Evolutionary conservation across 176 grass and related monocot genomes (phyloP).

Genomic region (Triticum dicoccoides): DNA sequence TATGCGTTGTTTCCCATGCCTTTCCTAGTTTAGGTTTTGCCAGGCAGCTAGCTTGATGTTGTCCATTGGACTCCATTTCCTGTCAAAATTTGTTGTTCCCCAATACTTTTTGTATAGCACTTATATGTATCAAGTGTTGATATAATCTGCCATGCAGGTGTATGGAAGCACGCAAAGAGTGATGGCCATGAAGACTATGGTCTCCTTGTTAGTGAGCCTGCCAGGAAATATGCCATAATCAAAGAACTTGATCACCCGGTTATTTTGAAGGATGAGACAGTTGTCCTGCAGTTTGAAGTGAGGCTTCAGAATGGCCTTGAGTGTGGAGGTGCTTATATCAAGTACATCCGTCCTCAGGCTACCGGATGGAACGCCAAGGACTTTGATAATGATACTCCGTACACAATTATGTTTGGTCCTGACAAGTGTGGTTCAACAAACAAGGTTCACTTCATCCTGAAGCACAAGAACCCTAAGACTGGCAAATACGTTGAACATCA

Average conservation of each 20-base stretch:
- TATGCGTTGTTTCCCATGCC: neutral
- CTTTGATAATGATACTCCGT: slow-evolving; percentile 93
- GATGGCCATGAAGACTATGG: slow-evolving; percentile 95
- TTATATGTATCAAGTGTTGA: neutral
- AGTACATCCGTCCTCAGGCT: slow-evolving; percentile 80
- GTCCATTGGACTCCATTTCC: neutral
- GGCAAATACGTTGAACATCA: slow-evolving; percentile 92
- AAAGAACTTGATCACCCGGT: slow-evolving; percentile 73
- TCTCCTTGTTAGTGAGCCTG: slow-evolving; percentile 82
- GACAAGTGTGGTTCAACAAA: slow-evolving; percentile 97
- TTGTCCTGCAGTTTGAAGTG: slow-evolving; percentile 86
- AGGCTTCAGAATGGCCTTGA: slow-evolving; percentile 93
- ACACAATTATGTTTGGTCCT: slow-evolving; percentile 96
- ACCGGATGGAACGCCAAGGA: slow-evolving; percentile 64
- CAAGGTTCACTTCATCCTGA: slow-evolving; percentile 97
- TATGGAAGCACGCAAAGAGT: slow-evolving; percentile 90
- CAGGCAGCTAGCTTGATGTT: neutral
- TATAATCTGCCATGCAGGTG: slow-evolving; percentile 43
- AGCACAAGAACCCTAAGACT: slow-evolving; percentile 95
- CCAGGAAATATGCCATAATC: slow-evolving; percentile 87
- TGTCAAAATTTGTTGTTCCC: neutral
- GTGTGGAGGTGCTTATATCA: slow-evolving; percentile 93
- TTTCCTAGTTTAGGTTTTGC: neutral
- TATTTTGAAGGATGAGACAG: slow-evolving; percentile 64
- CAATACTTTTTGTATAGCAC: neutral